Conservation (phyloP, 1,139 yeast species). For the Sugiyamaella xylanicola region DNA sequence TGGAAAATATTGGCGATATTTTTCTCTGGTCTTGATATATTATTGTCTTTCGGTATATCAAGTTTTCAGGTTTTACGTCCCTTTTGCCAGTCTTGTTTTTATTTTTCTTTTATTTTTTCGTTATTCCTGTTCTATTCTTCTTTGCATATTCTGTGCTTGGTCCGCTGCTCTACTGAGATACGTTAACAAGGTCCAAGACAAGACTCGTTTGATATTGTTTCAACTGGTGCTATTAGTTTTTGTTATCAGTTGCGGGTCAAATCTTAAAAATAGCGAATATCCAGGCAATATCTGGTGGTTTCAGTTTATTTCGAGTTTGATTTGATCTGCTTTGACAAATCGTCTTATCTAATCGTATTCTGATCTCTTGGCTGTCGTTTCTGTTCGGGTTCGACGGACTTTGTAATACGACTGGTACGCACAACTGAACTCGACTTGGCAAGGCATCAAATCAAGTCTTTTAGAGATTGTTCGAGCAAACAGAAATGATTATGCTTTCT, state of each 20-base stretch:
- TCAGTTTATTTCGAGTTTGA: neutral
- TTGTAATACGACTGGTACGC: neutral
- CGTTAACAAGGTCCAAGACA: no score
- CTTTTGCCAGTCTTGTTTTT: neutral
- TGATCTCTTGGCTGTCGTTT: no score
- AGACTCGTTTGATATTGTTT: no score
- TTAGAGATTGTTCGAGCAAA: neutral
- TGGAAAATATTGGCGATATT: neutral
- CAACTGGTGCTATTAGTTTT: no score
- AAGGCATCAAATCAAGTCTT: no score
- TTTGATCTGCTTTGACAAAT: neutral
- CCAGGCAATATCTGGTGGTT: no score
- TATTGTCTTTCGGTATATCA: neutral
- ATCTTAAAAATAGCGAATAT: no score
- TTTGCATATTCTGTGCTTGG: neutral
- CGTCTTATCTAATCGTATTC: neutral
- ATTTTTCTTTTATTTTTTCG: neutral
- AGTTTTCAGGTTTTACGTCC: neutral
- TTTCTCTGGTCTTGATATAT: neutral
- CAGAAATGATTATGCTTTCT: constrained; percentile 14
- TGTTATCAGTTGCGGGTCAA: neutral
- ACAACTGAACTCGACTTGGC: no score
- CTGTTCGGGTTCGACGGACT: neutral
- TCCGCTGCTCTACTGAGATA: no score
- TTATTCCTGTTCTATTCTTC: neutral